A percentile compares a stretch with the other conserved stretches of the same genome.
Conservation (phyloP, 2,329 filamentous ascomycete genomes). For the Apiospora kogelbergensis region DNA sequence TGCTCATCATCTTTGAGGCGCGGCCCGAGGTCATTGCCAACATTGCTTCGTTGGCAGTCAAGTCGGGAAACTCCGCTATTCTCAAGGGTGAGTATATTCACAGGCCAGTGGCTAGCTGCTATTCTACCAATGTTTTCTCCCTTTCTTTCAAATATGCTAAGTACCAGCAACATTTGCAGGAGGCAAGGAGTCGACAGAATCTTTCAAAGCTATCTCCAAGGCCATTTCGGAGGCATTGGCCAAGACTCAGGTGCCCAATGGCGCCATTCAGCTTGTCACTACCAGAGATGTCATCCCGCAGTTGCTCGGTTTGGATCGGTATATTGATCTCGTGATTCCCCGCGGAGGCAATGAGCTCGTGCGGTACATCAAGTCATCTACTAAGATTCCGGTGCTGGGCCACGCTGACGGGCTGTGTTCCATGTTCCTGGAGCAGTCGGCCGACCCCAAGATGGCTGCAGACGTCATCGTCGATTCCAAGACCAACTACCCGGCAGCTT, state of each 20-base stretch:
- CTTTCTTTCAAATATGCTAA: no score
- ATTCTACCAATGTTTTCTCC: background rate
- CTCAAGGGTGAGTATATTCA: conserved; percentile 66
- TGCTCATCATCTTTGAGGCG: conserved; percentile 97
- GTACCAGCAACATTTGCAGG: conserved; percentile 43
- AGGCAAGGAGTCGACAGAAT: conserved; percentile 92
- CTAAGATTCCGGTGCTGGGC: conserved; percentile 92
- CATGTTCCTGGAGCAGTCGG: conserved; percentile 80
- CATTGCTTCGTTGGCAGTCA: conserved; percentile 92
- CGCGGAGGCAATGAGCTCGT: conserved; percentile 89
- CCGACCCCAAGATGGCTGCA: conserved; percentile 69
- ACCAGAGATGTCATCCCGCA: conserved; percentile 88
- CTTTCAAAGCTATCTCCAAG: conserved; percentile 87
- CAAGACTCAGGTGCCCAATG: conserved; percentile 74
- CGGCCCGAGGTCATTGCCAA: conserved; percentile 98
- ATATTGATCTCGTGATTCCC: conserved; percentile 94
- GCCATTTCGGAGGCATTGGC: conserved; percentile 79
- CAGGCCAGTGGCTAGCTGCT: no score
- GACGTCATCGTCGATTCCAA: conserved; percentile 88
- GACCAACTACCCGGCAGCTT: conserved; percentile 90
- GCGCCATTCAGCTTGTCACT: conserved; percentile 89
- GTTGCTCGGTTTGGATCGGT: conserved; percentile 79
- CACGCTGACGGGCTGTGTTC: conserved; percentile 93
- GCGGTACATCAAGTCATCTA: conserved; percentile 83
- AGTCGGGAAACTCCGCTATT: conserved; percentile 95